Evolutionary conservation across 2,329 filamentous ascomycete species (phyloP).

Genomic region (Diaporthe ilicicola): DNA sequence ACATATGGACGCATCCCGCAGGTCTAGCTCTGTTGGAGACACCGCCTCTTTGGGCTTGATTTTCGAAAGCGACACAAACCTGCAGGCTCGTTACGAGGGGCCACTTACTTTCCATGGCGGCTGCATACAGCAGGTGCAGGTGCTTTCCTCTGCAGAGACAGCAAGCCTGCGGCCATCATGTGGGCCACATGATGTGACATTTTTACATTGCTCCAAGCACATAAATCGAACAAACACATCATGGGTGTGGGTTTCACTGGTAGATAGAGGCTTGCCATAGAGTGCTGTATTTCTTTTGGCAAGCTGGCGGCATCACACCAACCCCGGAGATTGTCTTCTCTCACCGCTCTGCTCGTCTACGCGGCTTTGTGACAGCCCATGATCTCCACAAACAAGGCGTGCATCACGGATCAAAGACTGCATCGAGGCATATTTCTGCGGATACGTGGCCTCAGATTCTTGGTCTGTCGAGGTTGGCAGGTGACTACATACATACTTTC

Average conservation of each 20-base stretch:
- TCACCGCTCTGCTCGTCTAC: not conserved
- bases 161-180: not conserved
- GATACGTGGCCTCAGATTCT: not conserved
- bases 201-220: not conserved
- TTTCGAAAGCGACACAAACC: not conserved
- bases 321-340: not conserved
- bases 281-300: not conserved
- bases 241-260: not conserved
- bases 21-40: not conserved
- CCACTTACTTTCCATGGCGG: not conserved
- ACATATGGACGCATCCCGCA: not conserved
- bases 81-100: constrained; percentile 9
- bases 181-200: not conserved
- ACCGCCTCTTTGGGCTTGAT: not conserved
- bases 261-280: not conserved
- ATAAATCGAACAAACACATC: not conserved
- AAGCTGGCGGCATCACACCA: not conserved
- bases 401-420: not conserved
- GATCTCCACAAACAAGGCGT: not conserved
- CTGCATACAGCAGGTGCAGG: not conserved
- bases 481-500: not conserved
- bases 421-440: not conserved
- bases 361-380: not conserved
- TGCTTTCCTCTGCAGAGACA: not conserved
- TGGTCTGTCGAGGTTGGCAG: not conserved